phyloP scores from a whole-genome alignment of 768 basidiomycete genomes.

The Auriscalpium vulgare region DNA sequence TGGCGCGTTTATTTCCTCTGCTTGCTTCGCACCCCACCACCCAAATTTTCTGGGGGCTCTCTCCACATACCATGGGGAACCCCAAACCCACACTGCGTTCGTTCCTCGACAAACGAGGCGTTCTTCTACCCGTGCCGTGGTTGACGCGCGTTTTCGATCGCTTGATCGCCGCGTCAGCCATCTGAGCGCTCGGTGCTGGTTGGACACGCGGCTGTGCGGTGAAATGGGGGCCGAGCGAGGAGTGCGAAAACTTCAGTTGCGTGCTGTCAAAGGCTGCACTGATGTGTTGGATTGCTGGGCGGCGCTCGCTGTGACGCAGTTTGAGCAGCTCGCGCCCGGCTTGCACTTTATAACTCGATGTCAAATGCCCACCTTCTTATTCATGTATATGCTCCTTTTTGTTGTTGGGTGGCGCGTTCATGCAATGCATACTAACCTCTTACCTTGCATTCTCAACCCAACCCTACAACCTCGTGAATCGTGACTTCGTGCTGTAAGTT shows the following conservation, averaged over 20 bases:
- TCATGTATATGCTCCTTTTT: constrained; percentile 20
- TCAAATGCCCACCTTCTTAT: constrained; percentile 54
- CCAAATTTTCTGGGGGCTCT: constrained; percentile 99
- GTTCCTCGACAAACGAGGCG: constrained; percentile 75
- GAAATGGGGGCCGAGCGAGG: constrained; percentile 98
- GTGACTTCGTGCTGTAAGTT: constrained; percentile 43
- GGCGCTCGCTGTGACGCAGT: constrained; percentile 69
- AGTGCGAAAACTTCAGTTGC: constrained; percentile 57
- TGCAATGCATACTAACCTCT: constrained; percentile 53
- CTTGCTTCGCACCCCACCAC: constrained; percentile 89
- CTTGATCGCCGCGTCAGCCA: constrained; percentile 83
- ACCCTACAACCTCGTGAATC: constrained; percentile 16
- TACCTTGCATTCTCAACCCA: constrained; percentile 29
- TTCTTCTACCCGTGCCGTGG: constrained; percentile 74
- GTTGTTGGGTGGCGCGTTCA: constrained; percentile 18
- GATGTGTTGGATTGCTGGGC: constrained; percentile 36
- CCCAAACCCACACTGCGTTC: constrained; percentile 84
- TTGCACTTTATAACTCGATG: constrained; percentile 52
- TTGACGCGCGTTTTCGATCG: constrained; percentile 85
- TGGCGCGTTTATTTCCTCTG: constrained; percentile 66
- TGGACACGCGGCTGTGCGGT: constrained; percentile 86
- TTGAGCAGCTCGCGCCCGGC: constrained; percentile 41
- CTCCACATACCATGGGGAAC: constrained; percentile 85
- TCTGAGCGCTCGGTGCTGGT: constrained; percentile 65
- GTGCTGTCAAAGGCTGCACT: constrained; percentile 31